Evolutionary conservation across 495 filamentous ascomycete species (phyloP).

Genomic region (Neohortaea acidophila): DNA sequence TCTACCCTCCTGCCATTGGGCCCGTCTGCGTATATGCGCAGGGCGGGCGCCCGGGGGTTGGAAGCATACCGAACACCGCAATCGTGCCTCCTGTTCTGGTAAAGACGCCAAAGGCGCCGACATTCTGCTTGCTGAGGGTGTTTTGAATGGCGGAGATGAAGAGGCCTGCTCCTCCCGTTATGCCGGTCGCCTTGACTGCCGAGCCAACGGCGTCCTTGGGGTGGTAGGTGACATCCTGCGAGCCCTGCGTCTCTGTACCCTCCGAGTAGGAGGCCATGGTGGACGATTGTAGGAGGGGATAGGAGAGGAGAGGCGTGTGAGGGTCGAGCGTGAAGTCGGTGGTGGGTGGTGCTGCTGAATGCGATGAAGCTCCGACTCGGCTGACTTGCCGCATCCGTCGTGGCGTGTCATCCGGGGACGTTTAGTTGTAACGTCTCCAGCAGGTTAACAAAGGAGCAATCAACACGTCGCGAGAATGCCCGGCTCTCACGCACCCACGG

Average conservation of each 20-base stretch:
- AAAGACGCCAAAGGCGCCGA: constrained; percentile 62
- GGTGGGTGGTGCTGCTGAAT: background rate
- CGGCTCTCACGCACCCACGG: too few species aligned
- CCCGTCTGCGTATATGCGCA: background rate
- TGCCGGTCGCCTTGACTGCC: constrained; percentile 45
- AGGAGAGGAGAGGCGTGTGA: background rate
- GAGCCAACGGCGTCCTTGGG: constrained; percentile 62
- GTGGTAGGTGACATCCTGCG: constrained; percentile 37
- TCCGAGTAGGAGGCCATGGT: too few species aligned
- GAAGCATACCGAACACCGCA: constrained; percentile 46
- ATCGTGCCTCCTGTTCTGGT: constrained; percentile 53
- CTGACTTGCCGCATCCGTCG: background rate
- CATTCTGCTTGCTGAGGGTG: constrained; percentile 61
- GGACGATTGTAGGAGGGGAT: background rate
- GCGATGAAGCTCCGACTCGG: background rate
- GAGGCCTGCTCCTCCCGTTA: constrained; percentile 53
- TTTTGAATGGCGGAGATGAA: constrained; percentile 69
- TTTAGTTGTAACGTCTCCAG: too few species aligned
- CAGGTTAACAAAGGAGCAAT: too few species aligned
- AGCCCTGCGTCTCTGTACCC: too few species aligned
- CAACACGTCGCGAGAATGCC: too few species aligned
- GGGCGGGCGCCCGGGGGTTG: background rate
- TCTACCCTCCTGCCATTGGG: background rate
- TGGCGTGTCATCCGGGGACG: too few species aligned
- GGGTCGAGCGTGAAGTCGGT: background rate